phyloP scores from a whole-genome alignment of 2,329 filamentous ascomycete species.

The Dactylonectria estremocensis region DNA sequence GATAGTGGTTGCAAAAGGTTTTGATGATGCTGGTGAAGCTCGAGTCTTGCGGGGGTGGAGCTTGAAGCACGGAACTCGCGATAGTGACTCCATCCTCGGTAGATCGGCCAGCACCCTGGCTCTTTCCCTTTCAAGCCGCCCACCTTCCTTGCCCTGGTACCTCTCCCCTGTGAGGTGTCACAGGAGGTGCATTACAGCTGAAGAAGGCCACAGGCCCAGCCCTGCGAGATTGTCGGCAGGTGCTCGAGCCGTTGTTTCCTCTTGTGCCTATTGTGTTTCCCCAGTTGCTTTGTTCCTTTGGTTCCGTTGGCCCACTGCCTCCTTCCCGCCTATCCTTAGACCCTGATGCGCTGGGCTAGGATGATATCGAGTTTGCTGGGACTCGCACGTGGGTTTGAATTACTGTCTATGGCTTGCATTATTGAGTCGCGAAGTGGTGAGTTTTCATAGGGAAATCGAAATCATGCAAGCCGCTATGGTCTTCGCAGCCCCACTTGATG shows the following conservation, averaged over 20 bases:
- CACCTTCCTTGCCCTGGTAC: constrained; percentile 6
- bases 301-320: background rate
- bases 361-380: background rate
- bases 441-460: background rate
- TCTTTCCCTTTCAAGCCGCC: background rate
- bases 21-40: background rate
- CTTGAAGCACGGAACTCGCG: background rate
- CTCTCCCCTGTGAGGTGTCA: constrained; percentile 16
- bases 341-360: background rate
- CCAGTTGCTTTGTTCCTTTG: background rate
- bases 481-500: background rate
- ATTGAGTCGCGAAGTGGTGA: background rate
- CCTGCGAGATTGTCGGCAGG: background rate
- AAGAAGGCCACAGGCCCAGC: background rate
- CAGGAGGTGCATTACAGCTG: background rate
- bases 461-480: background rate
- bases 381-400: background rate
- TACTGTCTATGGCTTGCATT: background rate
- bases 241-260: background rate
- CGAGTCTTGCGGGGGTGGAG: constrained; percentile 16
- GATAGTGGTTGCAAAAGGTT: no score
- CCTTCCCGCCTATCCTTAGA: background rate
- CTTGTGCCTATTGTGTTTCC: background rate
- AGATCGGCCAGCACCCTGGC: constrained; percentile 13
- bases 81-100: constrained; percentile 1